These are phyloP conservation scores for Misopates orontium DNA, from an alignment of 257 asterid genomes.

Conservation along the genomic window DNA sequence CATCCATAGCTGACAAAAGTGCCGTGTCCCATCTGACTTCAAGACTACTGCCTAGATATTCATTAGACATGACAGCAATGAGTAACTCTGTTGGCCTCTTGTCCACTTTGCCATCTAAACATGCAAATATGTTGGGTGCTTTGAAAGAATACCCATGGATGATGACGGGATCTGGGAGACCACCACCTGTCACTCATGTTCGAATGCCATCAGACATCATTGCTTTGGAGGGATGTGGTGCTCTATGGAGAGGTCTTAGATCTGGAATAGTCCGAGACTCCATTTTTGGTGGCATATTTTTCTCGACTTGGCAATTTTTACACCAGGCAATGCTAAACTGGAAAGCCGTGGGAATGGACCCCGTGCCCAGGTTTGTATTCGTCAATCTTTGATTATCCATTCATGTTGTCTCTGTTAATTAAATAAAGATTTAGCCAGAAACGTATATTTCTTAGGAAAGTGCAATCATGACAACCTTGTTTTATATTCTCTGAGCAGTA, in stretches of 20 bases:
- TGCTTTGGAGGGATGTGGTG: constrained; percentile 82
- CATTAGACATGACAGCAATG: constrained; percentile 56
- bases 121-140: constrained; percentile 53
- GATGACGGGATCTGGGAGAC: constrained; percentile 95
- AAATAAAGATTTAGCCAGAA: not conserved
- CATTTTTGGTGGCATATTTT: constrained; percentile 81
- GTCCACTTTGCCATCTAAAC: constrained; percentile 62
- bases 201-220: constrained; percentile 52
- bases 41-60: constrained; percentile 67
- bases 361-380: constrained; percentile 71
- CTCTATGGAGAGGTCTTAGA: constrained; percentile 87
- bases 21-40: constrained; percentile 50
- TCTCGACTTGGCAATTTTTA: constrained; percentile 81
- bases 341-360: constrained; percentile 94
- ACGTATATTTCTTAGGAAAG: constrained; percentile 9
- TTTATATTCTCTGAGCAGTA: constrained; percentile 7
- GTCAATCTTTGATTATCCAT: not conserved
- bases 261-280: constrained; percentile 88
- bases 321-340: constrained; percentile 71
- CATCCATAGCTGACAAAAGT: constrained; percentile 44
- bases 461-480: not conserved
- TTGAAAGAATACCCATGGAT: constrained; percentile 93
- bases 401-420: constrained; percentile 5
- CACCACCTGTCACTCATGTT: constrained; percentile 77
- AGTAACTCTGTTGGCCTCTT: constrained; percentile 62